Evolutionary conservation across 2,329 filamentous ascomycete species (phyloP).

Genomic region (Bipolaris sorokiniana): DNA sequence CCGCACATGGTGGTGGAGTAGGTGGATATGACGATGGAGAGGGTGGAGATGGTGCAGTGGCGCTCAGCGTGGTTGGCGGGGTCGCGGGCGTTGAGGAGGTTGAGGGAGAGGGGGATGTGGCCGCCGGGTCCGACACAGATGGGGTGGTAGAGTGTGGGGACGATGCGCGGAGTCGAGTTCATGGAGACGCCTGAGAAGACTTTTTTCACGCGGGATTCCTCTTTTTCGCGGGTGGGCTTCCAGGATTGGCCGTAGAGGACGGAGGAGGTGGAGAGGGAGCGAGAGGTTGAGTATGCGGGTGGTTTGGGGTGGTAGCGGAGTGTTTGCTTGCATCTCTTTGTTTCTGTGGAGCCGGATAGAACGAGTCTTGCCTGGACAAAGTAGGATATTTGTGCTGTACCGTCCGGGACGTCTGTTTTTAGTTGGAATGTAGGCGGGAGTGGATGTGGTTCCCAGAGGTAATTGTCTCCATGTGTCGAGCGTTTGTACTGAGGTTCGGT

Average conservation of each 20-base stretch:
- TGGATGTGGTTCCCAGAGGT: constrained; percentile 39
- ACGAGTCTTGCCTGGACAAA: constrained; percentile 37
- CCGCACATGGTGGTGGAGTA: constrained; percentile 43
- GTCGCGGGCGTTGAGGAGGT: constrained; percentile 31
- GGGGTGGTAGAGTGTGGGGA: constrained; percentile 41
- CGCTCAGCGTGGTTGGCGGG: constrained; percentile 24
- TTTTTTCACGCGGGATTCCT: constrained; percentile 29
- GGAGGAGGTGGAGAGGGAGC: constrained; percentile 28
- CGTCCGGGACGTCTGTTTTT: constrained; percentile 33
- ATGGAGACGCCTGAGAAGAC: constrained; percentile 27
- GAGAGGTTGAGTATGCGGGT: constrained; percentile 14
- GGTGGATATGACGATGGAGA: constrained; percentile 40
- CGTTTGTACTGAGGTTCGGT: constrained; percentile 39
- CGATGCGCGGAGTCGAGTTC: constrained; percentile 30
- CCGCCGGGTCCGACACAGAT: constrained; percentile 40
- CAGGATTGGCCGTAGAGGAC: constrained; percentile 39
- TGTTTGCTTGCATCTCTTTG: constrained; percentile 29
- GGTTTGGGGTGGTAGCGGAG: constrained; percentile 38
- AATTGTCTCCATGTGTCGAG: constrained; percentile 37
- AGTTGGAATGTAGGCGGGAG: constrained; percentile 44
- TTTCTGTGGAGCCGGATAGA: constrained; percentile 18
- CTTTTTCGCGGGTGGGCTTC: constrained; percentile 29
- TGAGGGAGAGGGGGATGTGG: constrained; percentile 40
- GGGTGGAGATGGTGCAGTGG: constrained; percentile 35
- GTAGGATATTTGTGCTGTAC: constrained; percentile 41